phyloP scores from a whole-genome alignment of 306 rosid species.

The Vigna hirtella region DNA sequence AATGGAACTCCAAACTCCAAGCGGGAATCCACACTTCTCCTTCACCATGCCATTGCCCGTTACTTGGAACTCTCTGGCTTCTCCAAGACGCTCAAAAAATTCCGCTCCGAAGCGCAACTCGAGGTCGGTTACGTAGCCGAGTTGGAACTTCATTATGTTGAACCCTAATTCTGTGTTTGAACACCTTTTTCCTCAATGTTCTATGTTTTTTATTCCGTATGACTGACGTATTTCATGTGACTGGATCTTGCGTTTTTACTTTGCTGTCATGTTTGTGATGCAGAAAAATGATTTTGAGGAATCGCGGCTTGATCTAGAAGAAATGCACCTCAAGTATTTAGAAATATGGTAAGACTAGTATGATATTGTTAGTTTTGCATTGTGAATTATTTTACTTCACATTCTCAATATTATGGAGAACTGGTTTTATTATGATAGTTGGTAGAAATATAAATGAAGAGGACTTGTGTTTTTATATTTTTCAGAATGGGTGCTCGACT shows the following conservation, averaged over 20 bases:
- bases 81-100: conserved; percentile 76
- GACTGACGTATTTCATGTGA: background rate
- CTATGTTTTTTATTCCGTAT: background rate
- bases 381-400: background rate
- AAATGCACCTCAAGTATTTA: conserved; percentile 61
- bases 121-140: conserved; percentile 48
- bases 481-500: background rate
- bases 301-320: conserved; percentile 51
- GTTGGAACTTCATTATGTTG: background rate
- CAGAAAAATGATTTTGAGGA: conserved; percentile 52
- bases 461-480: too few species aligned
- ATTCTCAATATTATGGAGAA: background rate
- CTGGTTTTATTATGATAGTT: too few species aligned
- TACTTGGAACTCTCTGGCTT: conserved; percentile 65
- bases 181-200: conserved; percentile 12
- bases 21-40: conserved; percentile 52
- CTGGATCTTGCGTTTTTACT: conserved; percentile 22
- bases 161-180: background rate
- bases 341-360: conserved; percentile 58
- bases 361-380: background rate
- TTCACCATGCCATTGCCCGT: conserved; percentile 66
- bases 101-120: conserved; percentile 67
- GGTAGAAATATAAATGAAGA: too few species aligned
- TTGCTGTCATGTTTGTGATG: conserved; percentile 36
- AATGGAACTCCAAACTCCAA: conserved; percentile 21